These are phyloP conservation scores for Fusarium nisikadoi DNA, from an alignment of 2,329 filamentous ascomycete genomes.

Conservation along the genomic window DNA sequence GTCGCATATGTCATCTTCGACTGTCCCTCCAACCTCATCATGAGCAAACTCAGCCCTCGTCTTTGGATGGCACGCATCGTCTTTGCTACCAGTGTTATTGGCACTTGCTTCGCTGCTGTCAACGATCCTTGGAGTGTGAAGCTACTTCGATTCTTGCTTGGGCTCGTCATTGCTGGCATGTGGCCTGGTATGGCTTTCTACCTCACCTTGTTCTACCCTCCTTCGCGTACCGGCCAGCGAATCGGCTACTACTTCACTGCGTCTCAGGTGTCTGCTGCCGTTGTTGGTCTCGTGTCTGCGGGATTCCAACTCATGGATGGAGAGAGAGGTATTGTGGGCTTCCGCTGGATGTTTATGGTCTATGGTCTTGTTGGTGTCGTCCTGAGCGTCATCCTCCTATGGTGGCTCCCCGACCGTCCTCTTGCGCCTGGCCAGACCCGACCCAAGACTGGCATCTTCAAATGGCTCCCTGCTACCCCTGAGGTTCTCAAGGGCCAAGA, in stretches of 20 bases:
- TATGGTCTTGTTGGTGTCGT: slow-evolving; percentile 81
- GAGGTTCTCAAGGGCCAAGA: slow-evolving; percentile 82
- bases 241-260: slow-evolving; percentile 93
- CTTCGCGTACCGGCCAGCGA: slow-evolving; percentile 84
- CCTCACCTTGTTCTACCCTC: slow-evolving; percentile 90
- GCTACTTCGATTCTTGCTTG: slow-evolving; percentile 85
- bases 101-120: slow-evolving; percentile 84
- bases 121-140: slow-evolving; percentile 86
- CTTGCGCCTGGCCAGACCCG: slow-evolving; percentile 74
- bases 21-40: slow-evolving; percentile 86
- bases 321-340: slow-evolving; percentile 77
- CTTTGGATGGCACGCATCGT: slow-evolving; percentile 95
- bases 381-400: slow-evolving; percentile 78
- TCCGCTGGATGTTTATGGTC: slow-evolving; percentile 92
- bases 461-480: slow-evolving; percentile 73
- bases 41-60: slow-evolving; percentile 85
- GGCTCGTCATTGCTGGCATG: slow-evolving; percentile 90
- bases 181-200: slow-evolving; percentile 97
- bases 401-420: slow-evolving; percentile 91
- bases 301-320: slow-evolving; percentile 95
- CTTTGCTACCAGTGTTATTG: slow-evolving; percentile 85
- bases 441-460: slow-evolving; percentile 62
- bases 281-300: slow-evolving; percentile 88
- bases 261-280: slow-evolving; percentile 86
- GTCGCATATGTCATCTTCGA: slow-evolving; percentile 93